Evolutionary conservation across 2,329 filamentous ascomycete genomes (phyloP).

Genomic region (Hypoxylon sp.): DNA sequence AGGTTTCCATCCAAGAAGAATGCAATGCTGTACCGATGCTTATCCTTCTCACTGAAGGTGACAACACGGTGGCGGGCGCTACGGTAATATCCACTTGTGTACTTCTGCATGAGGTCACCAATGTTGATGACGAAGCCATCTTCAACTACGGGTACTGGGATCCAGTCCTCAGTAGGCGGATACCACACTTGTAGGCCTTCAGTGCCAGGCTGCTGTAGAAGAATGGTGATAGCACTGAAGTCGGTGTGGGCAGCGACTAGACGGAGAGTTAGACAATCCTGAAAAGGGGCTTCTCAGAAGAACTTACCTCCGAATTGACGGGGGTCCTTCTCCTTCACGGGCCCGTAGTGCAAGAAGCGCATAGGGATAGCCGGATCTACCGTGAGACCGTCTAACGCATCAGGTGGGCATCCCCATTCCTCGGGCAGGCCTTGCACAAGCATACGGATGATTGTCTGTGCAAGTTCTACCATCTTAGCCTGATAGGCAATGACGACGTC

Average conservation of each 20-base stretch:
- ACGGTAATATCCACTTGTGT: slow-evolving; percentile 49
- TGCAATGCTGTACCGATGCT: neutral
- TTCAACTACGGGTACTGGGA: slow-evolving; percentile 51
- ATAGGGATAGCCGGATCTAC: neutral
- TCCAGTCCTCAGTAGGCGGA: slow-evolving; percentile 42
- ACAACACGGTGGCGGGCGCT: slow-evolving; percentile 52
- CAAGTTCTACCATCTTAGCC: neutral
- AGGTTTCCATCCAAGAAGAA: neutral
- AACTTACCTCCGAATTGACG: slow-evolving; percentile 44
- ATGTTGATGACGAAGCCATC: slow-evolving; percentile 57
- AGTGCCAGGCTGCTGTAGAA: slow-evolving; percentile 51
- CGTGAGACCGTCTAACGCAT: neutral
- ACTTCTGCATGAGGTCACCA: slow-evolving; percentile 56
- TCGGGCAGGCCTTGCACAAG: neutral
- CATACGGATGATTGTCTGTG: neutral
- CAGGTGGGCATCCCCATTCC: neutral
- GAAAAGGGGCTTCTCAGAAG: neutral
- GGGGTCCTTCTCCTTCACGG: slow-evolving; percentile 27
- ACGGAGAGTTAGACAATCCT: neutral
- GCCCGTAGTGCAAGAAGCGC: slow-evolving; percentile 38
- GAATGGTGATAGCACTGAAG: slow-evolving; percentile 51
- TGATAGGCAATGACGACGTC: neutral
- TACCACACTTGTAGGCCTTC: slow-evolving; percentile 31
- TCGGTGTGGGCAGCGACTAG: slow-evolving; percentile 51
- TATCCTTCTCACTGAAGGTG: slow-evolving; percentile 20